Evolutionary conservation across 1,139 yeast species (phyloP).

Genomic region (Hansenula lynferdii): DNA sequence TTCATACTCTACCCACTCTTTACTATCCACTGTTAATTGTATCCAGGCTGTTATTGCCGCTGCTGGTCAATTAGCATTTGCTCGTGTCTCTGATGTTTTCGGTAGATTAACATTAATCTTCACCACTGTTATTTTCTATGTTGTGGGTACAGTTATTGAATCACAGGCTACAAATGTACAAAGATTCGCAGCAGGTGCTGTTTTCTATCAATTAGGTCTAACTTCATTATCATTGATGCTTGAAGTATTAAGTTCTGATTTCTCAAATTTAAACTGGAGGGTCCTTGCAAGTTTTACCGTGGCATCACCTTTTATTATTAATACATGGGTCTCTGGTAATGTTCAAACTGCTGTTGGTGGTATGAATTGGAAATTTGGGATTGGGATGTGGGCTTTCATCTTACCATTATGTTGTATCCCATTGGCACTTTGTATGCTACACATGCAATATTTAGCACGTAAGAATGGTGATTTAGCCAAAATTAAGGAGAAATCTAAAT

Average conservation of each 20-base stretch:
- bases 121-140: conserved; percentile 52
- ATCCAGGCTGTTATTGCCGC: conserved; percentile 61
- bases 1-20: conserved; percentile 49
- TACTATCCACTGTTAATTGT: conserved; percentile 57
- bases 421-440: conserved; percentile 40
- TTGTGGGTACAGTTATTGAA: conserved; percentile 62
- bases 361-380: conserved; percentile 57
- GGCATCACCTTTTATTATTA: conserved; percentile 63
- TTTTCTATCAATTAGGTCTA: conserved; percentile 63
- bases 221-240: conserved; percentile 53
- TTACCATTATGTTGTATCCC: conserved; percentile 60
- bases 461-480: conserved; percentile 32
- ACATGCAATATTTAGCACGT: conserved; percentile 45
- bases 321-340: conserved; percentile 67
- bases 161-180: conserved; percentile 56
- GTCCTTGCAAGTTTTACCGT: conserved; percentile 55
- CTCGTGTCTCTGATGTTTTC: conserved; percentile 60
- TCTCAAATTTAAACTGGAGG: conserved; percentile 65
- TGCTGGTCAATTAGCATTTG: conserved; percentile 66
- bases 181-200: conserved; percentile 65
- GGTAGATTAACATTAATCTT: conserved; percentile 56
- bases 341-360: conserved; percentile 32
- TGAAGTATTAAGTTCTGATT: conserved; percentile 56
- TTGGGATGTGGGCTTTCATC: conserved; percentile 74
- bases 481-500: conserved; percentile 25